phyloP scores from a whole-genome alignment of 73 alveolate genomes.

The Paramecium pentaurelia region DNA sequence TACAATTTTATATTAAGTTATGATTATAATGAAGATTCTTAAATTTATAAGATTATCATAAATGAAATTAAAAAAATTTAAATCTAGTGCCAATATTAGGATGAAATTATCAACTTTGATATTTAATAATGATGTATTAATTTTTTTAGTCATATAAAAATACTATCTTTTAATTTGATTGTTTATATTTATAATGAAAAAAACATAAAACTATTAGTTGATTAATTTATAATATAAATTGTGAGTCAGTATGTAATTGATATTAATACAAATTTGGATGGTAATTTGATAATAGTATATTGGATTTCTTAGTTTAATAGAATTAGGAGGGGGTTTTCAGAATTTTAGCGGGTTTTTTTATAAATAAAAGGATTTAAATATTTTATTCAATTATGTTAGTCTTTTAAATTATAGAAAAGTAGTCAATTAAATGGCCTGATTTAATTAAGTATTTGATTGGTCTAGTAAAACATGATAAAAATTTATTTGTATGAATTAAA shows the following conservation, averaged over 20 bases:
- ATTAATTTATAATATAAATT: background rate
- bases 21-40: background rate
- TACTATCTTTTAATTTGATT: background rate
- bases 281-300: background rate
- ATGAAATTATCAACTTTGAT: conserved; percentile 75
- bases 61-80: conserved; percentile 75
- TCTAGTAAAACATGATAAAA: background rate
- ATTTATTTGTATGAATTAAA: background rate
- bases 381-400: background rate
- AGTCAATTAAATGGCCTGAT: background rate
- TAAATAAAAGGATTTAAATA: background rate
- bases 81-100: conserved; percentile 85
- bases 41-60: conserved; percentile 79
- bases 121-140: conserved; percentile 58
- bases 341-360: background rate
- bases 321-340: background rate
- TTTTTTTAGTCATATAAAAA: background rate
- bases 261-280: background rate
- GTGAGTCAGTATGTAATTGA: background rate
- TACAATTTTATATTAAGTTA: background rate
- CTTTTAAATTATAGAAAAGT: background rate
- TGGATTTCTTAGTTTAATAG: background rate
- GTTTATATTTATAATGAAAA: background rate
- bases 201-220: background rate
- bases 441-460: background rate